Evolutionary conservation across 2,329 filamentous ascomycete genomes (phyloP).

Genomic region (Arthrobotrys pseudoclavata): DNA sequence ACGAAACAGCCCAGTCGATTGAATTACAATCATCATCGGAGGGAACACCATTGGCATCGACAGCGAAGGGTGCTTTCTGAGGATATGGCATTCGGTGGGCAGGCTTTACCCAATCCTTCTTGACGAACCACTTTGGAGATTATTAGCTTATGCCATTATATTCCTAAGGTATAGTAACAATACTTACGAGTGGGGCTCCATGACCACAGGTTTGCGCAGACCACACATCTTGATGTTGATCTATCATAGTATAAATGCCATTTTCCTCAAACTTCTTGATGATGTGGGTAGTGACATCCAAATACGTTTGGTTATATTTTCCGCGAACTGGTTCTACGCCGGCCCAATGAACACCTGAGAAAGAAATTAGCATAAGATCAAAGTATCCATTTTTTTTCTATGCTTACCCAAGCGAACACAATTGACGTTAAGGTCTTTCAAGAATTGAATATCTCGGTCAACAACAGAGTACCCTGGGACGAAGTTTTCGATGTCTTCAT

Average conservation of each 20-base stretch:
- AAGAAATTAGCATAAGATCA: background rate
- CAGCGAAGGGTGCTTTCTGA: constrained; percentile 47
- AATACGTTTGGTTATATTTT: constrained; percentile 55
- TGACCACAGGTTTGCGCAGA: constrained; percentile 54
- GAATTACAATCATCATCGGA: constrained; percentile 52
- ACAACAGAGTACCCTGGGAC: constrained; percentile 50
- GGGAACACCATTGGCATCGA: constrained; percentile 43
- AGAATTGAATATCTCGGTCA: constrained; percentile 54
- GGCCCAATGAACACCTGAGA: constrained; percentile 57
- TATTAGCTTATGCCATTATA: background rate
- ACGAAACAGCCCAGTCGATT: constrained; percentile 53
- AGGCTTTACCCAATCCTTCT: constrained; percentile 50
- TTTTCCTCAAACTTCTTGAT: constrained; percentile 58
- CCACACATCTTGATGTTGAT: constrained; percentile 59
- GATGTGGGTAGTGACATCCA: constrained; percentile 49
- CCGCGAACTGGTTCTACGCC: constrained; percentile 50
- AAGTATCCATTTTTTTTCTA: too few species aligned
- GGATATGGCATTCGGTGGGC: constrained; percentile 53
- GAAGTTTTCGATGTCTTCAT: constrained; percentile 49
- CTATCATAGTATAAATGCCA: constrained; percentile 56
- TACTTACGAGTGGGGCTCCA: constrained; percentile 47
- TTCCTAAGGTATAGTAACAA: background rate
- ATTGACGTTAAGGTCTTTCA: constrained; percentile 56
- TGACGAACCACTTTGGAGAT: constrained; percentile 52
- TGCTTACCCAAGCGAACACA: constrained; percentile 44